These are phyloP conservation scores for Dactylis glomerata DNA, from an alignment of 176 grass and related monocot species.

Conservation along the genomic window DNA sequence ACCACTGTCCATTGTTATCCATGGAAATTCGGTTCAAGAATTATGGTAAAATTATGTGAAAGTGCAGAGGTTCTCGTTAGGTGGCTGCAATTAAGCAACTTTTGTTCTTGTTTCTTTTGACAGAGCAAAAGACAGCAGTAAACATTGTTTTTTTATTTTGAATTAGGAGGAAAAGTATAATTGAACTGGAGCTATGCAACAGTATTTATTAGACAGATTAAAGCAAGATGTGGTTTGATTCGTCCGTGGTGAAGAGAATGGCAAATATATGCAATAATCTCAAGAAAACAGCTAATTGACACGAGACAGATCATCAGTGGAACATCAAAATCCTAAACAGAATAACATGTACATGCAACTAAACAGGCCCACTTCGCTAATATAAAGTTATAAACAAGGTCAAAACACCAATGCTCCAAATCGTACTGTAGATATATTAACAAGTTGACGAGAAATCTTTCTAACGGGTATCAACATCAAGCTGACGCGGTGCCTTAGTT, in stretches of 20 bases:
- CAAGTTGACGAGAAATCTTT: background rate
- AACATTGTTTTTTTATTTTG: background rate
- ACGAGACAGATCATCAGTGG: background rate
- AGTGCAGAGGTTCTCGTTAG: background rate
- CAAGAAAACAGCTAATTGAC: background rate
- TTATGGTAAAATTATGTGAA: background rate
- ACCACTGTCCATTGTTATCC: background rate
- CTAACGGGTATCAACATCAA: background rate
- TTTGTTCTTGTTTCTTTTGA: background rate
- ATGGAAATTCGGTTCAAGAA: background rate
- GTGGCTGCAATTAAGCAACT: background rate
- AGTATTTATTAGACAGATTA: background rate
- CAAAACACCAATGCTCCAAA: background rate
- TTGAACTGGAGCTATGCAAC: background rate
- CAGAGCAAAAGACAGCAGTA: background rate
- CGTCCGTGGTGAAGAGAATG: background rate
- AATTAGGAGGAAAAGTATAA: background rate
- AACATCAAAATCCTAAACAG: background rate
- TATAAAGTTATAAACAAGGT: background rate
- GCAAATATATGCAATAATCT: background rate
- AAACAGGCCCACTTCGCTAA: background rate
- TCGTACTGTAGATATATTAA: conserved; percentile 30
- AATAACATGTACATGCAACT: background rate
- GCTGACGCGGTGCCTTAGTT: background rate
- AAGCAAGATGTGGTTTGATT: background rate